Conservation (phyloP, 1,284 basidiomycete species). For the Phellinidium pouzarii region DNA sequence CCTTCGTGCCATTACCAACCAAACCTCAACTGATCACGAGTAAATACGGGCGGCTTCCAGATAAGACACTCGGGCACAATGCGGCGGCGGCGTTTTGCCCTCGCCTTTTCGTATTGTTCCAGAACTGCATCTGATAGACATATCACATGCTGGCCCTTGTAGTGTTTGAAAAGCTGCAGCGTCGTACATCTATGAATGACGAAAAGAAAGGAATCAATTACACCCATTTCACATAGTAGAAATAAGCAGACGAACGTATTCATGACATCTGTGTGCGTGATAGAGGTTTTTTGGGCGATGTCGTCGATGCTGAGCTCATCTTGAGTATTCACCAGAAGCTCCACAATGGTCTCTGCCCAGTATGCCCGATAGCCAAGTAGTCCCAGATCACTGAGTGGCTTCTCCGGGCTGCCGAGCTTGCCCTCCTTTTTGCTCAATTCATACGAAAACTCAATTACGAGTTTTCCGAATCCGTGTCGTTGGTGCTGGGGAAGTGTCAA, state of each 20-base stretch:
- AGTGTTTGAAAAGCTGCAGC: constrained; percentile 92
- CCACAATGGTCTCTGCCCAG: constrained; percentile 97
- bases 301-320: constrained; percentile 93
- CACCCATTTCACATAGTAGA: constrained; percentile 8
- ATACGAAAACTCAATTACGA: constrained; percentile 98
- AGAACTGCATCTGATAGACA: constrained; percentile 88
- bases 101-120: constrained; percentile 83
- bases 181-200: constrained; percentile 71
- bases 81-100: constrained; percentile 71
- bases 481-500: constrained; percentile 97
- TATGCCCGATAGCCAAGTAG: constrained; percentile 92
- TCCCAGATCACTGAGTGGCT: constrained; percentile 93
- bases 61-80: constrained; percentile 78
- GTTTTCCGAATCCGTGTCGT: constrained; percentile 89
- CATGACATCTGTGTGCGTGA: constrained; percentile 95
- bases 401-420: constrained; percentile 95
- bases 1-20: constrained; percentile 52
- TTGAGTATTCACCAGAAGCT: constrained; percentile 69
- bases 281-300: constrained; percentile 94
- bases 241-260: constrained; percentile 72
- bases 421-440: constrained; percentile 95
- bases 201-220: constrained; percentile 13
- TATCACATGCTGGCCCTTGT: constrained; percentile 93
- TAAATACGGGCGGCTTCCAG: constrained; percentile 95
- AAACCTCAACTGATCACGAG: constrained; percentile 83